Percentiles rank a stretch among this genome's conserved stretches.
Evolutionary conservation across 345 rosid species (phyloP).

Genomic region (Sapria himalayana): DNA sequence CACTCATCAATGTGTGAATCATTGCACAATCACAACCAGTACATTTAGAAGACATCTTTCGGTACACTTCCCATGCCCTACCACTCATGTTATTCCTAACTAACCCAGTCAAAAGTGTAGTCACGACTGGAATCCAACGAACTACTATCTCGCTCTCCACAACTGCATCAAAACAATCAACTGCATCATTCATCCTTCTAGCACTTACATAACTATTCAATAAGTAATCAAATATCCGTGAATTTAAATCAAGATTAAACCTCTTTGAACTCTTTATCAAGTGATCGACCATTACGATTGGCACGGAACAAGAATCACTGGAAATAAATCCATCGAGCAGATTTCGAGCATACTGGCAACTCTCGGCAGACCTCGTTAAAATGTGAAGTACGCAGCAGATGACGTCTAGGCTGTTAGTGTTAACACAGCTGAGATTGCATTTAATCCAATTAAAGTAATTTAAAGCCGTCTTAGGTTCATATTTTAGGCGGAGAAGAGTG

Average conservation of each 20-base stretch:
- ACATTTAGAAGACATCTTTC: slow-evolving; percentile 26
- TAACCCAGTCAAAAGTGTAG: slow-evolving; percentile 22
- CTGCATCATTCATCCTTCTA: no score
- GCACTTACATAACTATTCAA: no score
- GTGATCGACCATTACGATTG: slow-evolving; percentile 18
- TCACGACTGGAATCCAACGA: slow-evolving; percentile 16
- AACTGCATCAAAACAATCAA: slow-evolving; percentile 23
- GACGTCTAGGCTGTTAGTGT: slow-evolving; percentile 16
- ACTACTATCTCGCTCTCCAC: slow-evolving; percentile 18
- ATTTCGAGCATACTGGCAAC: slow-evolving; percentile 13
- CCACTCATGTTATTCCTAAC: slow-evolving; percentile 20
- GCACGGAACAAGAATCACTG: slow-evolving; percentile 15
- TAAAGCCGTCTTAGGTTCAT: slow-evolving; percentile 25
- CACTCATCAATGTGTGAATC: slow-evolving; percentile 22
- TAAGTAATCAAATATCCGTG: no score
- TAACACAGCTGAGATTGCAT: slow-evolving; percentile 16
- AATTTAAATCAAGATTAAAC: no score
- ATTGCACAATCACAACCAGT: slow-evolving; percentile 26
- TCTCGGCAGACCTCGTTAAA: slow-evolving; percentile 16
- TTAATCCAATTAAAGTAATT: slow-evolving; percentile 17
- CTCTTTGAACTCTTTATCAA: slow-evolving; percentile 19
- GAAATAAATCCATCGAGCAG: slow-evolving; percentile 21
- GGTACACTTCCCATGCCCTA: slow-evolving; percentile 24
- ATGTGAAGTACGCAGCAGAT: slow-evolving; percentile 44
- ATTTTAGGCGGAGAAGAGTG: slow-evolving; percentile 22